phyloP scores from a whole-genome alignment of 768 basidiomycete genomes.

The Lyophyllum decastes region DNA sequence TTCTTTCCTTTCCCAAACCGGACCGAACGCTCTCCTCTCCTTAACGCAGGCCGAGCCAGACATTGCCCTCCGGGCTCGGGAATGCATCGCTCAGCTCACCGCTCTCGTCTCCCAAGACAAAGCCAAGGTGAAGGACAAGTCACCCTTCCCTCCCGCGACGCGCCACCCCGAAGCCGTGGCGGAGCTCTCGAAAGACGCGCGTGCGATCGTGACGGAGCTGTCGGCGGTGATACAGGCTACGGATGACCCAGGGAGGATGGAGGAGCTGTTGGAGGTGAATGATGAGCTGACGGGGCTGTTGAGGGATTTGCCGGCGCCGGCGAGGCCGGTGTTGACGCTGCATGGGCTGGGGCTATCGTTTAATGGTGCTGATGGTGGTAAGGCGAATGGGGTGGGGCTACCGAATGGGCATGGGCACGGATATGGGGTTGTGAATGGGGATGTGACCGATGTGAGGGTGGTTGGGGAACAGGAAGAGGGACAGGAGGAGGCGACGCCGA shows the following conservation, averaged over 20 bases:
- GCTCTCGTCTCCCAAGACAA: constrained; percentile 14
- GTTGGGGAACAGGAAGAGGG: constrained; percentile 18
- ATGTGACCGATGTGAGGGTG: constrained; percentile 8
- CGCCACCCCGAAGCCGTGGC: constrained; percentile 14
- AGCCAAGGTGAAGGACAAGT: constrained; percentile 1
- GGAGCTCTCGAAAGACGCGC: constrained; percentile 49
- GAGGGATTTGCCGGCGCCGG: constrained; percentile 42
- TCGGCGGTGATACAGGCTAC: constrained; percentile 53
- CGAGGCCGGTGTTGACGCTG: constrained; percentile 39
- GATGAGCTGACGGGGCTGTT: constrained; percentile 68
- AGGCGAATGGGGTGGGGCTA: constrained; percentile 8
- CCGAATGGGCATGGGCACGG: constrained; percentile 6
- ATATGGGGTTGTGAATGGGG: constrained; percentile 4
- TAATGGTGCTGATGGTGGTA: constrained; percentile 13
- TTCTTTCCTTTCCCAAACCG: background rate
- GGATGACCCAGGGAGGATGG: constrained; percentile 59
- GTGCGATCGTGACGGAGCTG: constrained; percentile 53
- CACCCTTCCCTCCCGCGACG: constrained; percentile 19
- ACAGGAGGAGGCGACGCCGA: constrained; percentile 38
- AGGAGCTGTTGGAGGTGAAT: constrained; percentile 69
- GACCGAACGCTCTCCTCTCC: background rate
- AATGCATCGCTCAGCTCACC: constrained; percentile 41
- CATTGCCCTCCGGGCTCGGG: constrained; percentile 47
- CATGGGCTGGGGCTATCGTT: constrained; percentile 46
- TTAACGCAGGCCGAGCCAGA: constrained; percentile 42